A percentile compares a stretch with the other conserved stretches of the same genome.
Conservation (phyloP, 306 rosid species). For the Vachellia collinsii region DNA sequence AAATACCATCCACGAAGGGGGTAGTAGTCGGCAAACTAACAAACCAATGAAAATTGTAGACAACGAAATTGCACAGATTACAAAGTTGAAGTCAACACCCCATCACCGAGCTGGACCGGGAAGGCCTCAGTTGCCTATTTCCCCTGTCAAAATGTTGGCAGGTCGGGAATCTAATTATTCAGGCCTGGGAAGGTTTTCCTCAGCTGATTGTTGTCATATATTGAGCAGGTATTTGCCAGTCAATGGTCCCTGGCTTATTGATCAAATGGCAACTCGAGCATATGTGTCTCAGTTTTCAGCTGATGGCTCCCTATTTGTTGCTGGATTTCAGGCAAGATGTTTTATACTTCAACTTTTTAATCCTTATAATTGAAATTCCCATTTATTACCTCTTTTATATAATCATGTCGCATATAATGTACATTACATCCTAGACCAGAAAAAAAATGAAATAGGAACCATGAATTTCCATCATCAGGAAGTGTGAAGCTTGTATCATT, state of each 20-base stretch:
- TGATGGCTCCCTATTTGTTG: constrained; percentile 87
- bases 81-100: constrained; percentile 74
- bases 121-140: constrained; percentile 60
- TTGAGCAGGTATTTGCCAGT: constrained; percentile 89
- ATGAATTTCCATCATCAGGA: not conserved
- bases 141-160: constrained; percentile 90
- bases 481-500: not conserved
- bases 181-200: constrained; percentile 87
- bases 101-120: constrained; percentile 59
- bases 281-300: constrained; percentile 93
- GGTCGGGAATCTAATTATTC: constrained; percentile 86
- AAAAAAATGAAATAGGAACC: not conserved
- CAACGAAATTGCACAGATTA: constrained; percentile 76
- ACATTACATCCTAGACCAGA: not conserved
- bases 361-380: not conserved
- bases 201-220: constrained; percentile 87
- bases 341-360: constrained; percentile 16
- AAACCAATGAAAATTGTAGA: constrained; percentile 51
- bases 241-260: constrained; percentile 85
- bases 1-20: constrained; percentile 41
- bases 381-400: constrained; percentile 4
- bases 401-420: not conserved
- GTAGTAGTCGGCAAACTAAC: constrained; percentile 45
- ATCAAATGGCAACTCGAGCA: constrained; percentile 73
- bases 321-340: constrained; percentile 81